Conservation (phyloP, 257 asterid genomes). For the Echites panduratus region DNA sequence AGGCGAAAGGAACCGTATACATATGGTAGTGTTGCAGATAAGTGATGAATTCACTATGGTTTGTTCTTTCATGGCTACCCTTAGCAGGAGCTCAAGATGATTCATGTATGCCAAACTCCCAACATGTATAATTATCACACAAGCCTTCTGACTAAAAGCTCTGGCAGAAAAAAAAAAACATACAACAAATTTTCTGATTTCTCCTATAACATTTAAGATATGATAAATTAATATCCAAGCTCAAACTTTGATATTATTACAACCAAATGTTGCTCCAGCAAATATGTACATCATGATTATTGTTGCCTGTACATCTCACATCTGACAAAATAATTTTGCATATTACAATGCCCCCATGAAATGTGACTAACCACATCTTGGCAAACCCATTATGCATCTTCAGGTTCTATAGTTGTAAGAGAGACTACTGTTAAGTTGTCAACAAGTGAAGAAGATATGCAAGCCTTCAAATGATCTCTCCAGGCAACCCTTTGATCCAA, state of each 20-base stretch:
- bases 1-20: not conserved
- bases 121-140: not conserved
- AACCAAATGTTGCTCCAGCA: not conserved
- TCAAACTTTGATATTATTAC: constrained; percentile 10
- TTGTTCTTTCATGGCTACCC: not conserved
- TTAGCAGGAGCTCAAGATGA: not conserved
- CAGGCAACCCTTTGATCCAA: not conserved
- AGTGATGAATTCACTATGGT: no score
- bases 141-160: no score
- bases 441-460: not conserved
- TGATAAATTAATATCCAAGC: not conserved
- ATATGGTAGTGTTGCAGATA: no score
- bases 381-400: constrained; percentile 3
- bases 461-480: constrained; percentile 10
- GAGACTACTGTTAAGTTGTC: not conserved
- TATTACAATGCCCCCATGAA: not conserved
- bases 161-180: not conserved
- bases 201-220: not conserved
- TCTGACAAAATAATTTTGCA: constrained; percentile 1
- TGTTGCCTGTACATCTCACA: not conserved
- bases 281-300: constrained; percentile 11
- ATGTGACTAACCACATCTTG: constrained; percentile 1
- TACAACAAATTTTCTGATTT: not conserved
- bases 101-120: not conserved
- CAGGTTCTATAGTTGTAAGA: constrained; percentile 1